Base-by-base conservation (phyloP, 805 yeast genomes). In the Ogataea chonburiensis region DNA sequence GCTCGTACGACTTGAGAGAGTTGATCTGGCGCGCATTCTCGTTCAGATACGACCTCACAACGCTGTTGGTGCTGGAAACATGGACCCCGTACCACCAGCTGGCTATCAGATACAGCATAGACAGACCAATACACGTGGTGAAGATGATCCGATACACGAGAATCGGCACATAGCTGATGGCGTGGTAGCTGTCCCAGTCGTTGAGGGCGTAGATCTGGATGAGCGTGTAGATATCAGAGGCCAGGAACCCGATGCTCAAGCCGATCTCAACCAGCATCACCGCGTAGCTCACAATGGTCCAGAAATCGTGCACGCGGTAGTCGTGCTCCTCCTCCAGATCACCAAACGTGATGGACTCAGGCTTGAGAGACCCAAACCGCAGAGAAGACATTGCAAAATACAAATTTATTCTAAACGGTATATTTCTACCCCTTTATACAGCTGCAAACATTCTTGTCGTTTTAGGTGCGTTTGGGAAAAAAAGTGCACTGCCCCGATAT, bases 181-280 rank as follows among this genome's bases (percentile, higher is more conserved):
- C 48, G 30, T 56, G 63, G 30, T 49, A 52, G 23, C 46, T 45
- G 12, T 50, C 58, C 65, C 65, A 60, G 34, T 50, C 50, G n/a
- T 82, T 74, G 56, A 81, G 79, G 1, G 83, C 93, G 47, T 86
- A 65, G 26, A 87, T 71, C 48, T 75, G 78, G 38, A 87, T 61
- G 57, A 91, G 77, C 0, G 95, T 86, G 63, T 85, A 87, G 16
- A 86, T 68, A 64, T 87, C 96, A 2, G 84, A 72, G 1, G 68
- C 83, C 31, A 77, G 55, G 34, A 80, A 64, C 1, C 78, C 68
- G 11, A 76, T 54, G 28, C 78, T 68, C 34, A 85, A 56, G n/a
- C 73, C 46, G 17, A 75, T 49, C 60, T 60, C 47, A 7, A 53
- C 18, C 24, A 76, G 62, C 55, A 67, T 56, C 32, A 60, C 46